Base-by-base conservation (phyloP, 192 early-diverging fungal species). In the Entomortierella parvispora region DNA sequence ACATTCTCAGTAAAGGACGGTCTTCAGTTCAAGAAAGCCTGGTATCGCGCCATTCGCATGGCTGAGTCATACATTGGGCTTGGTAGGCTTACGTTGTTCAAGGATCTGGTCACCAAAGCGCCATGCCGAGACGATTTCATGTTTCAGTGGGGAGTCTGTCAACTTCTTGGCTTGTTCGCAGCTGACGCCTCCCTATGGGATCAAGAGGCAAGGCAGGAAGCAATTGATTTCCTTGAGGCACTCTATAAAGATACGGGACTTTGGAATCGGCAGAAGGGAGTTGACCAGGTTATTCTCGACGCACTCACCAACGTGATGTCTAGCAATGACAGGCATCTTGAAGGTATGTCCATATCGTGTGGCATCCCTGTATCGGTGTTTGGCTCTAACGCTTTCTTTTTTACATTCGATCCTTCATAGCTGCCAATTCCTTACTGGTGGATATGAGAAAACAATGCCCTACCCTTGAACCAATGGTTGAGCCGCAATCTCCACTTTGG, bases 1-100 rank as follows among this genome's bases (percentile, higher is more conserved):
- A 34, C 11, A 42, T 63, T 52, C 49, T 40, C n/a, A 15, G 37
- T 26, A 2, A 48, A 50, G 33, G 61, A 52, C 22, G 49, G 48
- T 25, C 22, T 63, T 49, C 50, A 52, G 34, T 63, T 42, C 10
- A 51, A 63, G 49, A 5, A n/a, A 11, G 37, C 23, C 34, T 63
- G 48, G 61, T 63, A 51, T 17, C 61, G 20, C 11, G 37, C 61
- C 31, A 33, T 52, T 15, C 48, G 47, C 14, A 42, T 7, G 34
- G 47, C 61, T 40, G 61, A 63, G 14, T 15, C 29, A 34, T 42
- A 52, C 11, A 25, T 58, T 10, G 52, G 45, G 34, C 34, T 20
- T 45, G 58, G 58, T 23, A 11, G 29, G 8, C 58, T 45, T 5
- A 11, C 9, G 33, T 4, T 2, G 15, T 46, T 46, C 58, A 45